Percentiles rank a stretch among this genome's conserved stretches.
Evolutionary conservation across 768 basidiomycete genomes (phyloP).

Genomic region (Paxillus rubicundulus): DNA sequence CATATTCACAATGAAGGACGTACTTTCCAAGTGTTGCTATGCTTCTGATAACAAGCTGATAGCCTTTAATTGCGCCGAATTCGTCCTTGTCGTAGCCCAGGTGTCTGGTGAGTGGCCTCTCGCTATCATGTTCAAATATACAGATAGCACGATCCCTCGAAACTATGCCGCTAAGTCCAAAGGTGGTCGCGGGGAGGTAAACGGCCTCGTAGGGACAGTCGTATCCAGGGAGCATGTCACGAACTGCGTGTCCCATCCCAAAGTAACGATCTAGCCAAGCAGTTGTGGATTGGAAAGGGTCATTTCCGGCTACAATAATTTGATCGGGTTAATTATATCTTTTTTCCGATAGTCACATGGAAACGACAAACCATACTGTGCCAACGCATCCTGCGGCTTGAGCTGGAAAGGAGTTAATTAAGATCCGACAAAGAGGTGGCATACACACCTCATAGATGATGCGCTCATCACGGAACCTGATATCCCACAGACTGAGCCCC

Average conservation of each 20-base stretch:
- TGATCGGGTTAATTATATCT: not conserved
- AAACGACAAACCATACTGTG: constrained; percentile 47
- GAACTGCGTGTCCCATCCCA: constrained; percentile 57
- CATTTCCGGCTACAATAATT: constrained; percentile 45
- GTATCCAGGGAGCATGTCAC: constrained; percentile 63
- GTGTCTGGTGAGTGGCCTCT: constrained; percentile 57
- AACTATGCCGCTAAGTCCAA: constrained; percentile 42
- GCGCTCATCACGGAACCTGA: constrained; percentile 54
- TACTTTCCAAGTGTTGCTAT: constrained; percentile 65
- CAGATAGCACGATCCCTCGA: constrained; percentile 56
- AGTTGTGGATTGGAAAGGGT: constrained; percentile 59
- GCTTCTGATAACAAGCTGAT: constrained; percentile 53
- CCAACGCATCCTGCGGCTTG: constrained; percentile 60
- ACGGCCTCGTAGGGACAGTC: constrained; percentile 65
- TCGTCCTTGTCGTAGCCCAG: constrained; percentile 51
- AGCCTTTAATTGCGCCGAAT: constrained; percentile 60
- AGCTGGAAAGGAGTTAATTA: constrained; percentile 33
- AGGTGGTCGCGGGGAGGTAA: constrained; percentile 57
- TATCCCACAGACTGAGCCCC: constrained; percentile 61
- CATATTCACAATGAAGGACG: constrained; percentile 22
- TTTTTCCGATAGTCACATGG: not conserved
- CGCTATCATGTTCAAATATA: constrained; percentile 61
- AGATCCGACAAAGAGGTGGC: not conserved
- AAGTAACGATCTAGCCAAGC: constrained; percentile 65
- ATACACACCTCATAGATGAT: constrained; percentile 56